Base-by-base conservation (phyloP, 768 basidiomycete genomes). In the Termitomyces sp. region DNA sequence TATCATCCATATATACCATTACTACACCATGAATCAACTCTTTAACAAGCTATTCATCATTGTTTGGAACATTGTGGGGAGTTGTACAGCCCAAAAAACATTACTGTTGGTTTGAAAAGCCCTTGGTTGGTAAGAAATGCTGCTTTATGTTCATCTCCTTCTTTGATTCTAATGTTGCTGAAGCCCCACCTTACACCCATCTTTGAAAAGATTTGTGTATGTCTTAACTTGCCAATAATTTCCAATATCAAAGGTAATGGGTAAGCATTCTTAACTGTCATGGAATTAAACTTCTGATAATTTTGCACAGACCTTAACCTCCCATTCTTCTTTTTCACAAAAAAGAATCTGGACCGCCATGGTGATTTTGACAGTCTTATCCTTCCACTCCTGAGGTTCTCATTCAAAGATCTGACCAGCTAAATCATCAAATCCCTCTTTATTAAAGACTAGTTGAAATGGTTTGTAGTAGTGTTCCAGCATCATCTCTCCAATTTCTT, bases 151-250 rank as follows among this genome's bases (percentile, higher is more conserved):
- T 30, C 28, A 0, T 79, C 68, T 2, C 74, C 76, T 42, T 73
- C 76, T 42, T 73, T 69, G 23, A 80, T 64, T 4, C 60, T 30
- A 28, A 67, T 45, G 9, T 73, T 70, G 56, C 77, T 70, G 60
- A 71, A 81, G 0, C 72, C 74, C 50, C 68, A 68, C 11, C 67
- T 58, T 5, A 80, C 65, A 60, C 80, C 75, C 25, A 80, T 54
- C 41, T 70, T 70, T 0, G 68, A 68, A 58, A 72, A 76, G 28
- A 67, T 47, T 11, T 59, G 57, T 17, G 67, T 65, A 17, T 57
- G 59, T 1, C 51, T 37, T 0, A 72, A 53, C n/a, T 66, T 67
- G 19, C 66, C 58, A 23, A 73, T 47, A n/a, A 72, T 50, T 11
- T 72, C 63, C 4, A 40, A 50, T 45, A 74, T 68, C 0, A 73